Conservation (phyloP, 2,329 filamentous ascomycete genomes). For the Aureobasidium sp. region DNA sequence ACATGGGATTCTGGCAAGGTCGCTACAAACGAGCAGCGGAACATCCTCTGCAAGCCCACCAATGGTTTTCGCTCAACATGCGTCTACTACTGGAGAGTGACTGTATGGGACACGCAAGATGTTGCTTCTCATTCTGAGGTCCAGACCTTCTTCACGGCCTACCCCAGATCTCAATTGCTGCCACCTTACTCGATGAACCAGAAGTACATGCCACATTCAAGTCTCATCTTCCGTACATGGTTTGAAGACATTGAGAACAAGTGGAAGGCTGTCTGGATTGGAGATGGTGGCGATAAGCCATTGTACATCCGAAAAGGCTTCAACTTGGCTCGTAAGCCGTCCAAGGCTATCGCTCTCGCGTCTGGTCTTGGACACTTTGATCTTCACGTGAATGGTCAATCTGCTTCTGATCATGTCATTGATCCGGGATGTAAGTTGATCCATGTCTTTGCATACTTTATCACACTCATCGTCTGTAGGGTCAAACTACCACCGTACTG, state of each 20-base stretch:
- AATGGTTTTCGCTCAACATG: conserved; percentile 33
- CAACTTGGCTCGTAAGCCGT: conserved; percentile 26
- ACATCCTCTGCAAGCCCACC: conserved; percentile 26
- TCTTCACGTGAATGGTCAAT: conserved; percentile 31
- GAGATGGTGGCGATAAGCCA: conserved; percentile 35
- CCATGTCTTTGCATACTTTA: neutral
- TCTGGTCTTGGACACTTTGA: conserved; percentile 38
- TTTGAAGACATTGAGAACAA: conserved; percentile 36
- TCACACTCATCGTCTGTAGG: neutral
- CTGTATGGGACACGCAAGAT: conserved; percentile 32
- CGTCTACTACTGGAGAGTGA: conserved; percentile 33
- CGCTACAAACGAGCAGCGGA: conserved; percentile 23
- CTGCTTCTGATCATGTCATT: conserved; percentile 31
- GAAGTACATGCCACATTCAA: conserved; percentile 35
- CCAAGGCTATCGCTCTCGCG: conserved; percentile 32
- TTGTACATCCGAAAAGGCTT: conserved; percentile 34
- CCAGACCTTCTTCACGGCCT: conserved; percentile 36
- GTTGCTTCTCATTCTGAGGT: conserved; percentile 22
- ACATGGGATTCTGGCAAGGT: conserved; percentile 24
- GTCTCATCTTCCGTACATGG: conserved; percentile 38
- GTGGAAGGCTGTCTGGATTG: conserved; percentile 38
- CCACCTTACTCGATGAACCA: conserved; percentile 40
- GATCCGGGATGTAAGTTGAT: conserved; percentile 32
- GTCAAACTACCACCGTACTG: conserved; percentile 33
- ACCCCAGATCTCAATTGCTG: conserved; percentile 31